Evolutionary conservation across 257 asterid genomes (phyloP), one percentile per base, ranked within the genome.

Genomic region (Fraxinus americana): DNA sequence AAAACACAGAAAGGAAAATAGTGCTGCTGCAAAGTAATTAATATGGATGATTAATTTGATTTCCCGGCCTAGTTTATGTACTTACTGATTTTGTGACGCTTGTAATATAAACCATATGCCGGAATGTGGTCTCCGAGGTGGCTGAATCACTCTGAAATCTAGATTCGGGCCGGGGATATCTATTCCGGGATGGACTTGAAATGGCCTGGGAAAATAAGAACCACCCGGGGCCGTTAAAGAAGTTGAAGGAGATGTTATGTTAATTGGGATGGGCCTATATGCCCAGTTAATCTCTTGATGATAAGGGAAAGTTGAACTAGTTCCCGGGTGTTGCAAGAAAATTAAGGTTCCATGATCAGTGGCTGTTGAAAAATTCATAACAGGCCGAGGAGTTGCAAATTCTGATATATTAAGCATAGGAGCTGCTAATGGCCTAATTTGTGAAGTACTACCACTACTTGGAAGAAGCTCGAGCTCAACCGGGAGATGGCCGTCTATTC

Each of bases 21-120:
- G 4, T 48, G 59, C 59, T 48, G n/a, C 59, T 48, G 59, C 59
- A 48, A 48, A 48, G 59, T 43, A 43, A 34, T 34, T 34, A 43
- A 48, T 48, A 48, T 16, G 16, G 59, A 48, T 48, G 59, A 48
- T 48, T 14, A 14, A 48, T 48, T 48, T 48, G 21, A 48, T 48
- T 48, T 57, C 36, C 17, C 52, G 14, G 13, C 48, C 48, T 39
- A 39, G 48, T 9, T 39, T 39, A 39, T 41, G 3, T 43, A 85
- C 97, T 90, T 84, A 96, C 99, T 92, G 98, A 81, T 84, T 87
- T 67, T 74, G 87, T 5, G 94, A 88, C 12, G 99, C 90, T 82
- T 88, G 97, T 0, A 96, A 88, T 88, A 86, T 85, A 74, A 96
- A 92, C 99, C 99, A 96, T 32, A 96, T 9, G 45, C 99, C 98